Evolutionary conservation across 495 filamentous ascomycete species (phyloP).

Genomic region (Penicillium canariense): DNA sequence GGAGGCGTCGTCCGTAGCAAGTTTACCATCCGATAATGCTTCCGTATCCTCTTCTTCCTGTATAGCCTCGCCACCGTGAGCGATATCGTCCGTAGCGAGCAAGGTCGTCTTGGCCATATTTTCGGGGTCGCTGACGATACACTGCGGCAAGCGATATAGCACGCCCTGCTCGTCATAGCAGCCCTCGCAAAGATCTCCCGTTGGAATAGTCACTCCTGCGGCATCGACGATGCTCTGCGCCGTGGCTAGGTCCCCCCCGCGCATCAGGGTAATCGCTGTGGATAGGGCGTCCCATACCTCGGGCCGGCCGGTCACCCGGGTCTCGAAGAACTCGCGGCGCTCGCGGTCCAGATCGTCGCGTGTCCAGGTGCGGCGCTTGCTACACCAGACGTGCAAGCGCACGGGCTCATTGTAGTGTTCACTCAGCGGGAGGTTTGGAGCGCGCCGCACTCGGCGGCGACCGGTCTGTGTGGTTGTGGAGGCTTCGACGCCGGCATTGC

Average conservation of each 20-base stretch:
- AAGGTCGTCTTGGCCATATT: constrained; percentile 55
- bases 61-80: constrained; percentile 21
- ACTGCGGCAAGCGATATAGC: constrained; percentile 72
- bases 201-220: constrained; percentile 75
- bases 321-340: constrained; percentile 75
- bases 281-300: constrained; percentile 79
- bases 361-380: constrained; percentile 53
- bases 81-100: background rate
- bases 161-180: constrained; percentile 76
- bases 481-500: constrained; percentile 11
- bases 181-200: constrained; percentile 66
- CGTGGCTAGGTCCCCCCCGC: constrained; percentile 57
- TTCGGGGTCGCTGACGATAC: constrained; percentile 70
- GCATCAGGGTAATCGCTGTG: constrained; percentile 63
- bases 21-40: constrained; percentile 47
- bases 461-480: constrained; percentile 4
- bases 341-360: constrained; percentile 47
- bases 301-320: constrained; percentile 68
- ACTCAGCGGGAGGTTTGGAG: constrained; percentile 27
- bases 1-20: constrained; percentile 41
- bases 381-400: constrained; percentile 49
- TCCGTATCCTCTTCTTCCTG: constrained; percentile 46
- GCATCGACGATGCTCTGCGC: constrained; percentile 78
- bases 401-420: constrained; percentile 54
- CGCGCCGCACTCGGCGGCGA: constrained; percentile 17